Evolutionary conservation across 441 rosid genomes (phyloP).

Genomic region (Erodium trifolium): DNA sequence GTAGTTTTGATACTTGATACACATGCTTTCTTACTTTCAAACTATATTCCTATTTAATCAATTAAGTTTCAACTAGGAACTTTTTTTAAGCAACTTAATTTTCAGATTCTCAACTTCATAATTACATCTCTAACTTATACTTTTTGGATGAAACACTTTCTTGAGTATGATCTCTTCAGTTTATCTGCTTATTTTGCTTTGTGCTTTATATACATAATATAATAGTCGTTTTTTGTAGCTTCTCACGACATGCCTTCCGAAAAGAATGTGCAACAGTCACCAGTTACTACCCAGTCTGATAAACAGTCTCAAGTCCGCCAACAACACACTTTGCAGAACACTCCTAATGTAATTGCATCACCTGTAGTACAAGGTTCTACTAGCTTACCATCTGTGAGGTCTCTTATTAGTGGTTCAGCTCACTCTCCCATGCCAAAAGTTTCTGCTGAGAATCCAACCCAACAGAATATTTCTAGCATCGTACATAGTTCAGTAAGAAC

Average conservation of each 20-base stretch:
- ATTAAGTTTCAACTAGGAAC: not conserved
- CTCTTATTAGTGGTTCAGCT: conserved; percentile 16
- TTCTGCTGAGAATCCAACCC: not conserved
- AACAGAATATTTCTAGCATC: not conserved
- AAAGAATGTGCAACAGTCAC: conserved; percentile 13
- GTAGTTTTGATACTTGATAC: not conserved
- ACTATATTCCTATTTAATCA: not conserved
- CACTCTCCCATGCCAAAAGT: conserved; percentile 19
- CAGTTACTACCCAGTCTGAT: conserved; percentile 8
- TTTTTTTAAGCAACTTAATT: not conserved
- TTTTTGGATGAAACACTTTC: not conserved
- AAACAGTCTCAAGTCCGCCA: conserved; percentile 22
- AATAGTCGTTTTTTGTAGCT: not conserved
- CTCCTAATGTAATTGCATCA: conserved; percentile 17
- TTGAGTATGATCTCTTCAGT: not conserved
- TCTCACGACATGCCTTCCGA: conserved; percentile 15
- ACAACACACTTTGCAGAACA: conserved; percentile 18
- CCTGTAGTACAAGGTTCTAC: conserved; percentile 18
- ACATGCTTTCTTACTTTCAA: not conserved
- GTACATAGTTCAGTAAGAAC: conserved; percentile 19
- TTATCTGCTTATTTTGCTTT: not conserved
- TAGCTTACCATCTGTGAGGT: conserved; percentile 13
- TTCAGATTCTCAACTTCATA: not conserved
- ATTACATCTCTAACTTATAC: not conserved
- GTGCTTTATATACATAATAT: not conserved